Percentiles rank a stretch among this genome's conserved stretches.
Conservation (phyloP, 352 stramenopile genomes). For the Pythium monospermum region DNA sequence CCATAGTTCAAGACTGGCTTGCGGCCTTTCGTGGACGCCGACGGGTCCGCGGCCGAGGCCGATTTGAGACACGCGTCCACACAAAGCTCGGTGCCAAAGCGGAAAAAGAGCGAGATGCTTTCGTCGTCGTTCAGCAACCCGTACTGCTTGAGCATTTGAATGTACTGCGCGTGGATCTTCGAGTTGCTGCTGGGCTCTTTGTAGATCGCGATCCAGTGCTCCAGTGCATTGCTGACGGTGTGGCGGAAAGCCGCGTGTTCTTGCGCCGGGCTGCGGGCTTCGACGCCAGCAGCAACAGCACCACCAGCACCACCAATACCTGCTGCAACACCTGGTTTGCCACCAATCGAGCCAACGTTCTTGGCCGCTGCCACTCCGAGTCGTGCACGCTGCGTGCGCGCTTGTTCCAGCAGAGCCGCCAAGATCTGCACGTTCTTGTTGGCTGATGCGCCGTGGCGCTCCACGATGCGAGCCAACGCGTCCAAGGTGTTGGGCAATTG, state of each 20-base stretch:
- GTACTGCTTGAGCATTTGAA: slow-evolving; percentile 96
- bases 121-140: slow-evolving; percentile 95
- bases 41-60: slow-evolving; percentile 31
- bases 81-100: slow-evolving; percentile 94
- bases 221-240: slow-evolving; percentile 90
- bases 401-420: slow-evolving; percentile 71
- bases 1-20: slow-evolving; percentile 86
- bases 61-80: slow-evolving; percentile 95
- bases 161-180: slow-evolving; percentile 95
- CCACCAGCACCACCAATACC: slow-evolving; percentile 8
- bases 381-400: slow-evolving; percentile 45
- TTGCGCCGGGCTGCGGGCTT: slow-evolving; percentile 51
- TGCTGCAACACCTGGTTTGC: slow-evolving; percentile 16
- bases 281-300: too few species aligned
- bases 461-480: slow-evolving; percentile 80
- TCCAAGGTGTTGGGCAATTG: slow-evolving; percentile 94
- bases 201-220: slow-evolving; percentile 98
- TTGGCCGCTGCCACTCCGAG: slow-evolving; percentile 29
- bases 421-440: slow-evolving; percentile 89
- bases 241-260: slow-evolving; percentile 80
- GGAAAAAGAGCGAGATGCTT: slow-evolving; percentile 97
- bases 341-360: slow-evolving; percentile 39
- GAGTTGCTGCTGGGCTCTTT: slow-evolving; percentile 90
- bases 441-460: slow-evolving; percentile 63
- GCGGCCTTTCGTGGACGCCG: slow-evolving; percentile 23